Evolutionary conservation across 2,329 filamentous ascomycete genomes (phyloP).

Genomic region (Raffaelea ambrosiae): DNA sequence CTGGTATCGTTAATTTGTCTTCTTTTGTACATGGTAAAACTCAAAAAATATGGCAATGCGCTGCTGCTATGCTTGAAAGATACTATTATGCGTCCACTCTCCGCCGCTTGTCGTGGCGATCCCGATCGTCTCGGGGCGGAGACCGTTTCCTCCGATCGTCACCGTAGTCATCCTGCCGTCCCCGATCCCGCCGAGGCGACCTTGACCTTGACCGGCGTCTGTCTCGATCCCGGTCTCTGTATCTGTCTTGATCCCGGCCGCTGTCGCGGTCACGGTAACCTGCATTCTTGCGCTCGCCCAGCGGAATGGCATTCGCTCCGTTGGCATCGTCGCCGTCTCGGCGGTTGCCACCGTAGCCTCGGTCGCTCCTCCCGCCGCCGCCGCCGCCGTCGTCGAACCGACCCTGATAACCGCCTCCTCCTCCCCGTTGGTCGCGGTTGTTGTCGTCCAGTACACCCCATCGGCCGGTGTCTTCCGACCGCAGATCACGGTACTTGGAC

Average conservation of each 20-base stretch:
- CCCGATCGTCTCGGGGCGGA: slow-evolving; percentile 40
- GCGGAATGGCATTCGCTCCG: slow-evolving; percentile 62
- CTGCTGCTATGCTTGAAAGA: no score
- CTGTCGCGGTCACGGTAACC: slow-evolving; percentile 17
- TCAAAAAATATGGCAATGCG: no score
- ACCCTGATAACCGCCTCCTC: slow-evolving; percentile 17
- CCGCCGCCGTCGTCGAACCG: slow-evolving; percentile 2
- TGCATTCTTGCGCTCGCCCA: slow-evolving; percentile 49
- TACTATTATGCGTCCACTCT: slow-evolving; percentile 33
- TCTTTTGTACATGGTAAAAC: no score
- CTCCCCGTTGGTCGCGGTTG: slow-evolving; percentile 17
- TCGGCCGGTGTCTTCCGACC: slow-evolving; percentile 79
- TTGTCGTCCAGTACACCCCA: slow-evolving; percentile 63
- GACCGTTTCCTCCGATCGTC: slow-evolving; percentile 46
- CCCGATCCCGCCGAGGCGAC: slow-evolving; percentile 32
- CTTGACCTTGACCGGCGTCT: slow-evolving; percentile 20
- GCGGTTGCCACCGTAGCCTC: slow-evolving; percentile 49
- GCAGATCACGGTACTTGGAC: slow-evolving; percentile 82
- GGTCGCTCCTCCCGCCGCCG: slow-evolving; percentile 26
- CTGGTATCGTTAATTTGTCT: no score
- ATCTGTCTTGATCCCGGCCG: slow-evolving; percentile 6
- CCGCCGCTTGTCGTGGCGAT: slow-evolving; percentile 53
- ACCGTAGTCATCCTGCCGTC: slow-evolving; percentile 30
- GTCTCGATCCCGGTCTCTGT: slow-evolving; percentile 20
- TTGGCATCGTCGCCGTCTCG: slow-evolving; percentile 40